phyloP scores from a whole-genome alignment of 768 basidiomycete genomes.

The Trametes coccinea region DNA sequence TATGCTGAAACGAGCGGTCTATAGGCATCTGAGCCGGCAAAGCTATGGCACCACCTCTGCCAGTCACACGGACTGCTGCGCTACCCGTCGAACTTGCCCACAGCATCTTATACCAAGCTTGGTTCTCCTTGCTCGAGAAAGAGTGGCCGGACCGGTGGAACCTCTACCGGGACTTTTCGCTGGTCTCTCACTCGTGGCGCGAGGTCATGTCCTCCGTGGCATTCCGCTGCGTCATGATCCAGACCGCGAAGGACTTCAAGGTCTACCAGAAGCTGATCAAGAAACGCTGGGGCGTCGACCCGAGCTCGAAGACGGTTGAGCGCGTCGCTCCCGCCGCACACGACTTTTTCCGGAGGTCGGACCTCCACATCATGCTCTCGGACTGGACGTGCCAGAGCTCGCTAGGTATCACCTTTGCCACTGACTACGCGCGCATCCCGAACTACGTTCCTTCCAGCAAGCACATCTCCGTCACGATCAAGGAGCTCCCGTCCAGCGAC shows the following conservation, averaged over 20 bases:
- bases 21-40: neutral
- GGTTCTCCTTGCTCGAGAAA: neutral
- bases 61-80: neutral
- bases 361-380: slow-evolving; percentile 12
- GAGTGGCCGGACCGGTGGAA: slow-evolving; percentile 12
- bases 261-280: slow-evolving; percentile 2
- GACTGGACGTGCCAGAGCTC: slow-evolving; percentile 8
- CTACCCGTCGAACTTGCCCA: slow-evolving; percentile 11
- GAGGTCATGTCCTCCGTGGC: slow-evolving; percentile 7
- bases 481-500: slow-evolving; percentile 10
- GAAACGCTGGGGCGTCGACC: slow-evolving; percentile 11
- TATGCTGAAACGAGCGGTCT: neutral
- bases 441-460: slow-evolving; percentile 9
- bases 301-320: neutral
- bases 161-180: slow-evolving; percentile 3
- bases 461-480: slow-evolving; percentile 11
- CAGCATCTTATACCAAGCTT: slow-evolving; percentile 7
- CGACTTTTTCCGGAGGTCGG: slow-evolving; percentile 6
- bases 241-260: slow-evolving; percentile 5
- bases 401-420: neutral
- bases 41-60: slow-evolving; percentile 4
- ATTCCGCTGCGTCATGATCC: slow-evolving; percentile 8
- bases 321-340: slow-evolving; percentile 6
- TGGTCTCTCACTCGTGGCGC: slow-evolving; percentile 4
- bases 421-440: slow-evolving; percentile 16